Percentiles rank a stretch among this genome's conserved stretches.
Conservation (phyloP, 352 stramenopile species). For the Phytophthora cryptogea region DNA sequence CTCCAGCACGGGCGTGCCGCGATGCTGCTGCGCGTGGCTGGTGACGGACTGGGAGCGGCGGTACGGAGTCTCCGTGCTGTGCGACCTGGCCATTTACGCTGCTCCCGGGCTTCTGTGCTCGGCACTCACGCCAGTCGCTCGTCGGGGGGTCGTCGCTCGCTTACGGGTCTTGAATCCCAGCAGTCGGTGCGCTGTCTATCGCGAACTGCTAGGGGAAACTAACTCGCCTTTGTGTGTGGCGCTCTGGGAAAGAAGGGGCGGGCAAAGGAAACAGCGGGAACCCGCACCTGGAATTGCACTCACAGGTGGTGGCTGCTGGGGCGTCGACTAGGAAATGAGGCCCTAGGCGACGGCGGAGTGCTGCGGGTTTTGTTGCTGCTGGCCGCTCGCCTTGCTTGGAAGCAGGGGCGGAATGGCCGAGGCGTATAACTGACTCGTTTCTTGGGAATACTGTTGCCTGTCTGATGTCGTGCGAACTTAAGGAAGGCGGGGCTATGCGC, state of each 20-base stretch:
- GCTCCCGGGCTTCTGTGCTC: background rate
- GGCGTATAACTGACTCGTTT: conserved; percentile 22
- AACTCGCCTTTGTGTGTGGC: conserved; percentile 8
- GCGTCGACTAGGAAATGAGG: background rate
- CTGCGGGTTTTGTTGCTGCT: conserved; percentile 2
- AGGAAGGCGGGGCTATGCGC: background rate
- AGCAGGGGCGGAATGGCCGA: conserved; percentile 2
- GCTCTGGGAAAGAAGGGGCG: conserved; percentile 34
- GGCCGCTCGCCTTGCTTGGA: background rate
- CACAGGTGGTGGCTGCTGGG: background rate
- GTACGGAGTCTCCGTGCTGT: conserved; percentile 35
- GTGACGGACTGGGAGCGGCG: conserved; percentile 39
- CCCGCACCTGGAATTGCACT: conserved; percentile 2
- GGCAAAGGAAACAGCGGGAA: conserved; percentile 31
- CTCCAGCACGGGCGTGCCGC: conserved; percentile 74
- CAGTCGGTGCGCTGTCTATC: conserved; percentile 30
- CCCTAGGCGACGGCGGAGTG: background rate
- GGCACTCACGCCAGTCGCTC: conserved; percentile 12
- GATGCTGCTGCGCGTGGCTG: conserved; percentile 47
- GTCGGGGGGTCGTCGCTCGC: conserved; percentile 18
- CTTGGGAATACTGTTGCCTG: background rate
- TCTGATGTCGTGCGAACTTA: conserved; percentile 5
- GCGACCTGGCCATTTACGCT: conserved; percentile 37
- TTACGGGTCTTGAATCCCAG: conserved; percentile 18
- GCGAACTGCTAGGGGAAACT: conserved; percentile 9